Base-by-base conservation (phyloP, 1,284 basidiomycete genomes). In the Hymenochaete sp. region DNA sequence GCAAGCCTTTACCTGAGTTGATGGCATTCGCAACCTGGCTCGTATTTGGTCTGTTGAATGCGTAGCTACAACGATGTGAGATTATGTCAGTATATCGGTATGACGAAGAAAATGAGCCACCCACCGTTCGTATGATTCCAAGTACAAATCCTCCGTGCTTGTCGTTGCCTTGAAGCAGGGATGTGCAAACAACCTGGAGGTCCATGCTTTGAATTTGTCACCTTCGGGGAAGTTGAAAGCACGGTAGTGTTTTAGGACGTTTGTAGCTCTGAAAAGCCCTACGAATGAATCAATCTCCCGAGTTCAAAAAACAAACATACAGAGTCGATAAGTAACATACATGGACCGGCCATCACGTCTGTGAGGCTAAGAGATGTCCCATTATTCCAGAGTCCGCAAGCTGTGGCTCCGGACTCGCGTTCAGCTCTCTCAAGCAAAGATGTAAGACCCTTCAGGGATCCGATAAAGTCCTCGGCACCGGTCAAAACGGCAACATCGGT, bases 281-380 rank as follows among this genome's bases (percentile, higher is more conserved):
- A 48, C 2, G 44, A 40, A 4, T 22, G 16, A 21, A 40, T 21
- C 32, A 9, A 21, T 38, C 35, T 16, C 14, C 29, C 33, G 25
- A 32, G 29, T 16, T 13, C 35, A 9, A 18, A 14, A 42, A 26
- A 22, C 26, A 26, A 13, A 13, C 24, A 26, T 18, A 39, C 16
- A 8, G n/a, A n/a, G n/a, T n/a, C n/a, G n/a, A n/a, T n/a, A 38
- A 25, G 21, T 10, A 27, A 65, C 77, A 54, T 48, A 85, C 86
- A 90, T n/a, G 86, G 86, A 10, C 69, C 82, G 3, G 71, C 77
- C 67, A 85, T 77, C 43, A 83, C 72, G 56, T 89, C 86, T 3
- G 73, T 70, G 65, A 75, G 73, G 25, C 78, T 77, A 22, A 85
- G 59, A n/a, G 73, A 67, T 1, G 75, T 72, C 1, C 59, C 59